These are phyloP conservation scores for Guillardia theta DNA, from an alignment of 78 protist genomes.

Conservation along the genomic window DNA sequence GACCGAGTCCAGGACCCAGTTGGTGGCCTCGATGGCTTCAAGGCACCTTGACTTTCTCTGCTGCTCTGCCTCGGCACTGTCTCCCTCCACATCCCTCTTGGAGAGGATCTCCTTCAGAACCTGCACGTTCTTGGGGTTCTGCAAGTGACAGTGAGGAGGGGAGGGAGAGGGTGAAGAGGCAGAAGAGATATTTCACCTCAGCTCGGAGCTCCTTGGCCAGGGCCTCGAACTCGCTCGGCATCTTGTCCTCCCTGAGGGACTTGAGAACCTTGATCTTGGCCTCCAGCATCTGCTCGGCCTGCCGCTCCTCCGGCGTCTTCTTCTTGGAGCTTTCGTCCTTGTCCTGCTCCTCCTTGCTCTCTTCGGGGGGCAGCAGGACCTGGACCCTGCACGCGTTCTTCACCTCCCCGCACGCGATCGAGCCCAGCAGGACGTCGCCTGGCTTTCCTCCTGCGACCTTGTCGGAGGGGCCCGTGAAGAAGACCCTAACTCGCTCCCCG, in stretches of 20 bases:
- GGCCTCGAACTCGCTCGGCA: not conserved
- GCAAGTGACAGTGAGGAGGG: no score
- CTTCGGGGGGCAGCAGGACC: not conserved
- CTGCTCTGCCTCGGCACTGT: not conserved
- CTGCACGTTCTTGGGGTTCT: constrained; percentile 22
- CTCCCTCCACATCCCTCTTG: not conserved
- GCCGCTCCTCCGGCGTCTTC: not conserved
- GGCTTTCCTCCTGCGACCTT: not conserved
- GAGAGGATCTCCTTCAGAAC: not conserved
- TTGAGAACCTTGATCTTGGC: not conserved
- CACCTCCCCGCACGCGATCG: not conserved
- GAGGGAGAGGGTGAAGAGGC: no score
- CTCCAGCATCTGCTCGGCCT: constrained; percentile 22
- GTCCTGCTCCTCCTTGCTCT: not conserved
- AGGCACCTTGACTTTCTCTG: not conserved
- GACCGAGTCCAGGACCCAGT: not conserved
- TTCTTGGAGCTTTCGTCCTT: not conserved
- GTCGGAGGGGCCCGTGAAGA: not conserved
- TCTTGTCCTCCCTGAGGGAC: not conserved
- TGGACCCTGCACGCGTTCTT: not conserved
- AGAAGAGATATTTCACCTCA: no score
- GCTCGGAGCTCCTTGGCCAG: not conserved
- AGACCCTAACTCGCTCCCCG: not conserved
- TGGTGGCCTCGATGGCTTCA: not conserved
- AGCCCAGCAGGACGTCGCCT: constrained; percentile 15